phyloP scores from a whole-genome alignment of 2,329 filamentous ascomycete genomes.

The Pyricularia sp. region DNA sequence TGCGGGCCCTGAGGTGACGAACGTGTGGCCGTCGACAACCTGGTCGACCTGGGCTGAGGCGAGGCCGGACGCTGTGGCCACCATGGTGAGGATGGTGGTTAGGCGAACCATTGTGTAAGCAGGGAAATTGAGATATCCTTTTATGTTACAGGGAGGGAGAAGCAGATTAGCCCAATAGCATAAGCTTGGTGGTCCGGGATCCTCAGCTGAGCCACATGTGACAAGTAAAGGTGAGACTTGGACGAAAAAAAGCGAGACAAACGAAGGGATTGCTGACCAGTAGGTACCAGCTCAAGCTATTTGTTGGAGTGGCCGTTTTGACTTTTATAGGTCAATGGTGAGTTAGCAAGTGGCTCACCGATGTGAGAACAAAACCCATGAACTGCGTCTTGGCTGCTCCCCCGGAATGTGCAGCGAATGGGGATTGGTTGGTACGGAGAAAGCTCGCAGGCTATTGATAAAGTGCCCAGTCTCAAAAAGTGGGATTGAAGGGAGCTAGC shows the following conservation, averaged over 20 bases:
- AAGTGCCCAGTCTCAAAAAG: not conserved
- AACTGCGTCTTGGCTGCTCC: not conserved
- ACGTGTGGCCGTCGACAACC: constrained; percentile 1
- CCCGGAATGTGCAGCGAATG: not conserved
- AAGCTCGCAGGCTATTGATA: not conserved
- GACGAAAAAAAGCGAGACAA: not conserved
- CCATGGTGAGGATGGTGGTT: not conserved
- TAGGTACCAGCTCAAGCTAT: not conserved
- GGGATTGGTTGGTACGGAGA: not conserved
- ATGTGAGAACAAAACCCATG: not conserved
- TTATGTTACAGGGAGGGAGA: not conserved
- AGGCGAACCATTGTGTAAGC: not conserved
- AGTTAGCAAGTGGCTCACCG: not conserved
- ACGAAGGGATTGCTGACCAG: not conserved
- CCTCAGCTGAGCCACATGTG: not conserved
- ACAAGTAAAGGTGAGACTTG: not conserved
- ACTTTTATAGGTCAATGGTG: not conserved
- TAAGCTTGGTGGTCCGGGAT: not conserved
- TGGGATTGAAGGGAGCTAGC: not conserved
- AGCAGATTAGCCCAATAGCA: not conserved
- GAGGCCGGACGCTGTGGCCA: not conserved
- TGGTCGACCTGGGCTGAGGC: not conserved
- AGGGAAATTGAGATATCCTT: not conserved
- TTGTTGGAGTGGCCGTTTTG: not conserved
- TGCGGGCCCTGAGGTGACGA: not conserved